These are phyloP conservation scores for Cyclocybe cylindracea DNA, from an alignment of 768 basidiomycete genomes.

Conservation along the genomic window DNA sequence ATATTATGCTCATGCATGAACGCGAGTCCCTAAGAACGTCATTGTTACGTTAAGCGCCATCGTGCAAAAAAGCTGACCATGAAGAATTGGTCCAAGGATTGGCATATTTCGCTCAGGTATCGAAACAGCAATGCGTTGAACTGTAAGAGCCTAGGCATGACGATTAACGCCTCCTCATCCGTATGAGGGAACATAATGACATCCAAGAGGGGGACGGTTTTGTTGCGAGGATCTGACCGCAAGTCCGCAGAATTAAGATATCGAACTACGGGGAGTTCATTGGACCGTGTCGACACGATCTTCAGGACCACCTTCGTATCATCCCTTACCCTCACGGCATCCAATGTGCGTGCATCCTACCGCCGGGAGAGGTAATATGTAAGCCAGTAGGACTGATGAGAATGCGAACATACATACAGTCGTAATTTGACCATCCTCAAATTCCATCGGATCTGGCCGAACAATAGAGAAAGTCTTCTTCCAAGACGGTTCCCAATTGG, in stretches of 20 bases:
- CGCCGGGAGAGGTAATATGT: too few relatives aligned
- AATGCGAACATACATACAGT: too few relatives aligned
- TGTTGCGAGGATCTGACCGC: not conserved
- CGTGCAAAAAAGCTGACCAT: too few relatives aligned
- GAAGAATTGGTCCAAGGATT: too few relatives aligned
- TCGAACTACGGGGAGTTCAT: not conserved
- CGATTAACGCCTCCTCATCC: not conserved
- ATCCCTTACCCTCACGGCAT: not conserved
- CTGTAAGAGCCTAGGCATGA: not conserved
- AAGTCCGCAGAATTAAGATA: not conserved
- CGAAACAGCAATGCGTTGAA: not conserved
- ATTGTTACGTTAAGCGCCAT: too few relatives aligned
- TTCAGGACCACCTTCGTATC: constrained; percentile 1
- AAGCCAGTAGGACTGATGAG: too few relatives aligned
- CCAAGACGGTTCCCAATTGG: constrained; percentile 21
- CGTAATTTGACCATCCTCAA: too few relatives aligned
- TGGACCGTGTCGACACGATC: not conserved
- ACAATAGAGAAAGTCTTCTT: not conserved
- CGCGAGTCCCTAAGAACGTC: too few relatives aligned
- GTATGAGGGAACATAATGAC: not conserved
- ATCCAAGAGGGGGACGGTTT: not conserved
- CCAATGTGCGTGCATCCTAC: not conserved
- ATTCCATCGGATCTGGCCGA: too few relatives aligned
- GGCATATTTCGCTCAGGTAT: not conserved
- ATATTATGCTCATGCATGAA: too few relatives aligned